These are phyloP conservation scores for Calonectria hongkongensis DNA, from an alignment of 2,329 filamentous ascomycete species.

Conservation along the genomic window DNA sequence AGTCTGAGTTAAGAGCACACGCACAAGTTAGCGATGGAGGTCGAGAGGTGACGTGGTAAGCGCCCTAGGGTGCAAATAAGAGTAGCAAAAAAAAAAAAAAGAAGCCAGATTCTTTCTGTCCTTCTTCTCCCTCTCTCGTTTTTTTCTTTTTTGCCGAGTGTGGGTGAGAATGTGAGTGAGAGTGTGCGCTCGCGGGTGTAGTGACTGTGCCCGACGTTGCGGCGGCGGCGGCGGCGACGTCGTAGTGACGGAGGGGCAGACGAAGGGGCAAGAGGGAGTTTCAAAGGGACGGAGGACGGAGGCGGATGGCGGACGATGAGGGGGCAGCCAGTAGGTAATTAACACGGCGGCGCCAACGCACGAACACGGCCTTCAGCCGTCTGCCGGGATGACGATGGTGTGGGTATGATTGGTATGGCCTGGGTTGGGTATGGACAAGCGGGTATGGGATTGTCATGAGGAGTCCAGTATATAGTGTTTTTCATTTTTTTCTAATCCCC, in stretches of 20 bases:
- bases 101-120: conserved; percentile 28
- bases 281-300: conserved; percentile 49
- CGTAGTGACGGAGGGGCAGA: conserved; percentile 50
- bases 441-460: conserved; percentile 30
- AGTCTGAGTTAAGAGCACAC: conserved; percentile 30
- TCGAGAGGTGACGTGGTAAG: conserved; percentile 20
- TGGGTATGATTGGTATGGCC: conserved; percentile 25
- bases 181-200: conserved; percentile 23
- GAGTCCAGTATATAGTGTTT: conserved; percentile 26
- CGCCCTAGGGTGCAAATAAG: conserved; percentile 22
- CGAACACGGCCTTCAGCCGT: conserved; percentile 39
- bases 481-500: conserved; percentile 2
- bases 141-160: conserved; percentile 32
- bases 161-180: conserved; percentile 26
- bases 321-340: conserved; percentile 40
- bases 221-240: conserved; percentile 51
- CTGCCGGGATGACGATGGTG: conserved; percentile 25
- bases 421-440: conserved; percentile 25
- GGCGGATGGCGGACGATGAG: conserved; percentile 52
- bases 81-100: conserved; percentile 9
- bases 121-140: conserved; percentile 30
- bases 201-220: conserved; percentile 37
- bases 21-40: conserved; percentile 28
- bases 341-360: conserved; percentile 39
- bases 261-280: conserved; percentile 50